Base-by-base conservation (phyloP, 768 basidiomycete genomes). In the Agaricus subrufescens region DNA sequence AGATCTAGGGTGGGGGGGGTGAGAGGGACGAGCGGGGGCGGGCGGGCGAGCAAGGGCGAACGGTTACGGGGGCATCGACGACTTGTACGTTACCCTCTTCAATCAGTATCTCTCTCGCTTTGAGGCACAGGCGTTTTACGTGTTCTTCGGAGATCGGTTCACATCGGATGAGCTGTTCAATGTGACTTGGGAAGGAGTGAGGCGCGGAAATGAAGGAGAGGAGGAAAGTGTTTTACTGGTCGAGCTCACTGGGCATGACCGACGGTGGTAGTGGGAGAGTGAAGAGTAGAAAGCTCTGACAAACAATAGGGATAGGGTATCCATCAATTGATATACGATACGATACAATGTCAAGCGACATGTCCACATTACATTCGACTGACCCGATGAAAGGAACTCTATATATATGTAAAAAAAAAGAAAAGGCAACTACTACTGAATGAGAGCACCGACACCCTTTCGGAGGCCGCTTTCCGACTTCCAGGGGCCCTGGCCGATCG, bases 81-180 rank as follows among this genome's bases (percentile, higher is more conserved):
- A 87, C 84, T 69, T 98, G 95, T 1, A 99, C 94, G 68, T 99
- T 99, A 2, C 90, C 96, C 72, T 98, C 96, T 72, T 98, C 96
- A 64, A 98, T 92, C 31, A 98, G 76, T 55, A 98, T 95, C 74
- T 98, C 97, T 56, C 94, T 82, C 26, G 97, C 97, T 67, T 97
- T 98, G 64, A 94, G 77, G 73, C 96, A 99, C 7, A 99, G 80
- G 62, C 89, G 81, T 68, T 97, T 98, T 61, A 99, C 97, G 64
- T 96, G 87, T 58, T 92, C 89, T 71, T 99, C 96, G 27, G 94
- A 91, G 64, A 99, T 95, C 56, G 90, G 89, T 65, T 97, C 91
- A 73, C 96, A 98, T 57, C 89, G 88, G 67, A 86, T 83, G 49
- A 98, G 84, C 68, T 96, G 94, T 61, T 87, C 92, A 58, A 98